Evolutionary conservation across 768 basidiomycete species (phyloP).

Genomic region (Naganishia onofrii): DNA sequence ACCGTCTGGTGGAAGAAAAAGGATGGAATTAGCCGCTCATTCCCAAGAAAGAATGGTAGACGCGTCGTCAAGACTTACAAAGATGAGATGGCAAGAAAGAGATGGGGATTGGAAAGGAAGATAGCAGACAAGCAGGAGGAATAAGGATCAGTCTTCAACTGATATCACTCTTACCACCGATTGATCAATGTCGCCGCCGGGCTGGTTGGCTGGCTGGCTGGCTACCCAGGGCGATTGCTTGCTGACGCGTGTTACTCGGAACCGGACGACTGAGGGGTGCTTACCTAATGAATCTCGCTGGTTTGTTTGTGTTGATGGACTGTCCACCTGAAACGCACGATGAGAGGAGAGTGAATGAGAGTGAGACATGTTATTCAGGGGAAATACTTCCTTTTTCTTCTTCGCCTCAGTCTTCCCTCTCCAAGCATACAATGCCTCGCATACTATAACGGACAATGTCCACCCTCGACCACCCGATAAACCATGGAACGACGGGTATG

Average conservation of each 20-base stretch:
- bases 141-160: too few relatives aligned
- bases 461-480: background rate
- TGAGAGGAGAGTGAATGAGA: too few relatives aligned
- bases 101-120: background rate
- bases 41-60: background rate
- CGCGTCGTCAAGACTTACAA: background rate
- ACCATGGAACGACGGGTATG: background rate
- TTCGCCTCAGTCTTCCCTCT: background rate
- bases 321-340: background rate
- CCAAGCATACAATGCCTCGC: too few relatives aligned
- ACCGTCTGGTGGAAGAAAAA: background rate
- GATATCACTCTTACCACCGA: too few relatives aligned
- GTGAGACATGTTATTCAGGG: constrained; percentile 6
- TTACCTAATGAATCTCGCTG: background rate
- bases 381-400: background rate
- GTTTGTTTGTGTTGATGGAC: background rate
- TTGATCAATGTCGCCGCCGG: too few relatives aligned
- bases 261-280: background rate
- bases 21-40: background rate
- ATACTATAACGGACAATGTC: too few relatives aligned
- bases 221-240: background rate
- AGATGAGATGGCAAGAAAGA: background rate
- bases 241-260: background rate
- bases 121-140: background rate
- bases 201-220: too few relatives aligned